These are phyloP conservation scores for Candolleomyces aberdarensis DNA, from an alignment of 768 basidiomycete genomes.

Conservation along the genomic window DNA sequence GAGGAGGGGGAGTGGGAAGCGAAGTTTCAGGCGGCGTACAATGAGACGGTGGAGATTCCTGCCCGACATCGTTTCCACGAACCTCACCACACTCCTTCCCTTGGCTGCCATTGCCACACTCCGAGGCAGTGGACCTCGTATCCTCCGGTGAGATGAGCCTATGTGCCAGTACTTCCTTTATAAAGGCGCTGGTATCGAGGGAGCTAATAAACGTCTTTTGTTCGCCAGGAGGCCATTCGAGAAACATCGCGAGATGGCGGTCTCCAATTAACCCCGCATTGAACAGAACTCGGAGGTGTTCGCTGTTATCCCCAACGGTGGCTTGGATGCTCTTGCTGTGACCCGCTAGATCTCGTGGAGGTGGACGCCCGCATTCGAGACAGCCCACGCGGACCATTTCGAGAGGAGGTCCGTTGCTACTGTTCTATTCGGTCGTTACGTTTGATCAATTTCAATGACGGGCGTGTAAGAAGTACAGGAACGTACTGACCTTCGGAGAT, in stretches of 20 bases:
- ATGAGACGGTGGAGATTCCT: too few species aligned
- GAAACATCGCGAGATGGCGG: slow-evolving; percentile 7
- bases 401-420: background rate
- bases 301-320: slow-evolving; percentile 2
- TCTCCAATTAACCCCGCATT: slow-evolving; percentile 10
- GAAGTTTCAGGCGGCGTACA: too few species aligned
- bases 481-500: background rate
- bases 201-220: background rate
- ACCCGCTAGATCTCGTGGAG: background rate
- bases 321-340: background rate
- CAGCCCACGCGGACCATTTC: background rate
- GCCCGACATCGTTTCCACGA: too few species aligned
- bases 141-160: background rate
- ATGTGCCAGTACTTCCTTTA: background rate
- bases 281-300: slow-evolving; percentile 4
- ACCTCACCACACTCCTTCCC: too few species aligned
- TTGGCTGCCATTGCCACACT: background rate
- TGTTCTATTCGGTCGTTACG: too few species aligned
- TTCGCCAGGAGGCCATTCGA: background rate
- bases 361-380: slow-evolving; percentile 3
- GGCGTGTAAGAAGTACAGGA: background rate
- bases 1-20: too few species aligned
- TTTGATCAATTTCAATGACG: too few species aligned
- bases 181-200: background rate
- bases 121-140: background rate